Base-by-base conservation (phyloP, 108 stramenopile genomes). In the Fragilariopsis cylindrus region DNA sequence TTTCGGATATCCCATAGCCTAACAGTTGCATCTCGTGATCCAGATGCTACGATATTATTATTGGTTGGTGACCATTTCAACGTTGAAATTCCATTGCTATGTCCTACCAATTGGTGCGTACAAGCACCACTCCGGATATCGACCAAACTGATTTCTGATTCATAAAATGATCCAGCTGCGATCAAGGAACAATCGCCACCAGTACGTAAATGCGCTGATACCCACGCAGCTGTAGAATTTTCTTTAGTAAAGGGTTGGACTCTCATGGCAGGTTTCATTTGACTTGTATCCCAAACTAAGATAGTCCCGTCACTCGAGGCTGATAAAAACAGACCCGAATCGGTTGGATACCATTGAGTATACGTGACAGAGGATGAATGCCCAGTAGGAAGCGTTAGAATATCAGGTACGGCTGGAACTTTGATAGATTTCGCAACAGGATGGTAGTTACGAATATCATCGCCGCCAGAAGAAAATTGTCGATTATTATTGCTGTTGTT, bases 1-100 rank as follows among this genome's bases (percentile, higher is more conserved):
- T 89, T 90, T 41, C 93, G 84, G 46, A 94, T 82, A 75, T 94
- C 93, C 93, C 93, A 94, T 4, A 93, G 66, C 9, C 88, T 78
- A 3, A 94, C 78, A 2, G 85, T 82, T 3, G 84, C 80, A 78
- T 88, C 90, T 1, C 71, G 74, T 19, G 82, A 83, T 13, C 90
- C 91, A 72, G 89, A 90, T 15, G 88, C 89, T 47, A 95, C 46
- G 1, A 90, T 76, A 39, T 82, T 69, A 0, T 81, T 73, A 54
- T 80, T 75, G n/a, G 52, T 58, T 11, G 91, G 87, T 71, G 83
- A 86, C 90, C 90, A 95, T 63, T 76, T 74, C 3, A 95, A 49
- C 15, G 80, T 48, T 41, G 86, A 82, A 56, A 95, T 82, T 8
- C 89, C 89, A 30, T 18, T 44, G 4, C 65, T 46, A 69, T 91